Conservation (phyloP, 2,329 filamentous ascomycete genomes). For the Metarhizium guizhouense region DNA sequence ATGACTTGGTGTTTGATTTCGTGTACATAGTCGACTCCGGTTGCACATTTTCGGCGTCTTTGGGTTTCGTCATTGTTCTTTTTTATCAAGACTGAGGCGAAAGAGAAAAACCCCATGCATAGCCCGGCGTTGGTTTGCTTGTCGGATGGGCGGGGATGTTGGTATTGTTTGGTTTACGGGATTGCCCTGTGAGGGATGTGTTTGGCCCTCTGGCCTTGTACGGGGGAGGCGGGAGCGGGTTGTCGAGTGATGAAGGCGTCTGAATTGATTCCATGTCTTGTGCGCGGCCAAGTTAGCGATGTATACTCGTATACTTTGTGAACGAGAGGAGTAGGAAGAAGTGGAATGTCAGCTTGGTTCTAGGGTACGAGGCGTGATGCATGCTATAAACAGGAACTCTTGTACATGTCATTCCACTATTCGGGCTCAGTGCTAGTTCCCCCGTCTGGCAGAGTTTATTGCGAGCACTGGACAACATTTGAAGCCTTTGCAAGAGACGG, state of each 20-base stretch:
- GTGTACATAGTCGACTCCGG: neutral
- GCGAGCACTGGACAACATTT: too few relatives aligned
- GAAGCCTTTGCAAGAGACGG: too few relatives aligned
- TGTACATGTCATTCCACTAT: too few relatives aligned
- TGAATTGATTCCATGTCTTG: neutral
- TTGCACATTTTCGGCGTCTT: neutral
- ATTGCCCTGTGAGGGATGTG: neutral
- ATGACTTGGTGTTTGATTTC: neutral
- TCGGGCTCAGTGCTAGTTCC: too few relatives aligned
- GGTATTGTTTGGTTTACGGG: neutral
- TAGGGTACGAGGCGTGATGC: too few relatives aligned
- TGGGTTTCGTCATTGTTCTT: neutral
- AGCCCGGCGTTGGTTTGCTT: conserved; percentile 3
- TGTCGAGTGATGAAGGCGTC: neutral
- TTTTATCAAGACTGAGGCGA: neutral
- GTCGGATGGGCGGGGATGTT: neutral
- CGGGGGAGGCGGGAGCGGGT: too few relatives aligned
- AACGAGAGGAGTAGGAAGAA: too few relatives aligned
- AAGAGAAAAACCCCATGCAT: conserved; percentile 1
- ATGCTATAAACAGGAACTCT: too few relatives aligned
- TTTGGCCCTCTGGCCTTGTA: too few relatives aligned
- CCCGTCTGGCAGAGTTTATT: too few relatives aligned
- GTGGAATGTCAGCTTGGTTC: too few relatives aligned
- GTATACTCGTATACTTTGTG: too few relatives aligned
- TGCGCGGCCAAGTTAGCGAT: neutral